Base-by-base conservation (phyloP, 768 basidiomycete genomes). In the Stropharia rugosoannulata region DNA sequence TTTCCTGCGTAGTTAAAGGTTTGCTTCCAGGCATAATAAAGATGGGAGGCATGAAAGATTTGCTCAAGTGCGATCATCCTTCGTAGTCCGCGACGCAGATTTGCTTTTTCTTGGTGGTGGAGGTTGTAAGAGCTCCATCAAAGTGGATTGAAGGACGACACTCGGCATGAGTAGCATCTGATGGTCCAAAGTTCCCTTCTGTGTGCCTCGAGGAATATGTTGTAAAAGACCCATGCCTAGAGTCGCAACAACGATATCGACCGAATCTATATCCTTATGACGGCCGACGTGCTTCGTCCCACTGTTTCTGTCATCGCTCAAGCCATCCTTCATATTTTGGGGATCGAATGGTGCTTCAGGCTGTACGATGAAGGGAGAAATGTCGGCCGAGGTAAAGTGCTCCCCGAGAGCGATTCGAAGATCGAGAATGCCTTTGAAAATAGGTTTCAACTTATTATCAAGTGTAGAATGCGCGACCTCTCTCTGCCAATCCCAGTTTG, bases 311-410 rank as follows among this genome's bases (percentile, higher is more conserved):
- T 37, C 63, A 25, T 70, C 70, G 4, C 64, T 65, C 25, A 68
- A 67, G 2, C 61, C 66, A 15, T 70, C 66, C 22, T 67, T 66
- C 66, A 68, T 68, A 25, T 27, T 40, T 9, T 4, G 29, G 1
- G 59, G 27, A n/a, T 60, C 50, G 44, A 65, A 68, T 5, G 10
- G 9, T 0, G 44, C 27, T 5, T 59, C 59, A 1, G 59, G 49
- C 1, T 47, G 27, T 22, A 66, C 29, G 1, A 49, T 9, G 41
- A 39, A 50, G 8, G 64, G 45, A 43, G 61, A 57, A 25, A 68
- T 58, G 46, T 72, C 64, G 32, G 60, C 57, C 15, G 68, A 67
- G 37, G 63, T 68, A 32, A 68, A 62, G 46, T 63, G 66, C 51
- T 68, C 67, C 9, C 65, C 65, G 16, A 72, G 49, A 1, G 65